Percentiles rank a stretch among this genome's conserved stretches.
Conservation (phyloP, 2,329 filamentous ascomycete species). For the Lojkania enalia region DNA sequence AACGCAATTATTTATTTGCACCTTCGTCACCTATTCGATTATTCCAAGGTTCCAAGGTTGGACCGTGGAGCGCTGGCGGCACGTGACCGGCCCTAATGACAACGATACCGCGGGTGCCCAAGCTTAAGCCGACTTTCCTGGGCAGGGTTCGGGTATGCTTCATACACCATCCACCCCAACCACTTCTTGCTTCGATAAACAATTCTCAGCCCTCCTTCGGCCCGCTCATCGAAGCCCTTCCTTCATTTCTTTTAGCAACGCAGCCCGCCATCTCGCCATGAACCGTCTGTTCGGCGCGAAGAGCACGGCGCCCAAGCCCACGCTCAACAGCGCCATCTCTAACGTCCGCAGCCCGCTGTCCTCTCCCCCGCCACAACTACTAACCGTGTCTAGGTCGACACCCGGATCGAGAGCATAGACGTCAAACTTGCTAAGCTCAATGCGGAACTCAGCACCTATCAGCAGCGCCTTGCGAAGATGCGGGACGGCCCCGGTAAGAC, state of each 20-base stretch:
- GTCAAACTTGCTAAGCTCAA: slow-evolving; percentile 93
- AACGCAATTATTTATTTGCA: too few species aligned
- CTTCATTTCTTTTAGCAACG: too few species aligned
- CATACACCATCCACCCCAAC: neutral
- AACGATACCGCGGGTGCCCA: too few species aligned
- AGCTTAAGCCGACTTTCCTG: too few species aligned
- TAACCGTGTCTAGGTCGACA: slow-evolving; percentile 65
- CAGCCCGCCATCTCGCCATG: slow-evolving; percentile 59
- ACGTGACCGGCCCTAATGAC: too few species aligned
- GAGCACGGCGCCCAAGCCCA: slow-evolving; percentile 84
- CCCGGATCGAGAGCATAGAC: slow-evolving; percentile 82
- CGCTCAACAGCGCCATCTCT: slow-evolving; percentile 77
- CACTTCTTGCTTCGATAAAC: neutral
- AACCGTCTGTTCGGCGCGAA: slow-evolving; percentile 94
- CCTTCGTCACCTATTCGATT: too few species aligned
- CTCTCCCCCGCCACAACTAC: slow-evolving; percentile 10
- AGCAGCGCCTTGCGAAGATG: slow-evolving; percentile 86
- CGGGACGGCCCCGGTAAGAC: slow-evolving; percentile 92
- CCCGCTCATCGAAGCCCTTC: too few species aligned
- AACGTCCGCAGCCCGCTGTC: slow-evolving; percentile 61
- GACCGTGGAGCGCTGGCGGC: too few species aligned
- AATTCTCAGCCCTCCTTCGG: too few species aligned
- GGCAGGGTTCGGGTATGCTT: too few species aligned
- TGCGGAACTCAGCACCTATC: slow-evolving; percentile 85
- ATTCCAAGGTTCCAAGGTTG: too few species aligned